Evolutionary conservation across 2,329 filamentous ascomycete genomes (phyloP).

Genomic region (Neospermospora avenae): DNA sequence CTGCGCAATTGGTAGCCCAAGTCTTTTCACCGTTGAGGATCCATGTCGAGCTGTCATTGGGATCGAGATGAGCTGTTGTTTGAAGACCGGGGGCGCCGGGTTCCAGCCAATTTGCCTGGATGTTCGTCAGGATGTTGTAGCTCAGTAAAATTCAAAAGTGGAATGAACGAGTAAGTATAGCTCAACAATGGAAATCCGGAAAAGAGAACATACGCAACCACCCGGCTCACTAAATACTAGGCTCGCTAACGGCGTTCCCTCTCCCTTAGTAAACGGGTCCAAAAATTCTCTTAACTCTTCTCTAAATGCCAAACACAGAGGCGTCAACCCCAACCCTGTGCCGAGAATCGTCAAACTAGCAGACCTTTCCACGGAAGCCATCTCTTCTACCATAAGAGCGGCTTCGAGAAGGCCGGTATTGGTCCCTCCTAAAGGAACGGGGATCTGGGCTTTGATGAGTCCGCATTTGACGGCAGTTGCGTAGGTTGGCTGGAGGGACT

Average conservation of each 20-base stretch:
- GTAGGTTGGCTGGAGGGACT: slow-evolving; percentile 45
- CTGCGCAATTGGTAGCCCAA: slow-evolving; percentile 51
- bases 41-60: slow-evolving; percentile 40
- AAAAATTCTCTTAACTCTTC: slow-evolving; percentile 42
- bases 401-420: slow-evolving; percentile 44
- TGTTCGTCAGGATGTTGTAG: neutral
- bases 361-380: slow-evolving; percentile 48
- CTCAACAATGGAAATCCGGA: neutral
- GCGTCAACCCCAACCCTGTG: slow-evolving; percentile 49
- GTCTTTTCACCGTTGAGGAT: slow-evolving; percentile 51
- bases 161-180: neutral
- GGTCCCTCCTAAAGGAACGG: slow-evolving; percentile 42
- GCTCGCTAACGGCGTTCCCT: slow-evolving; percentile 46
- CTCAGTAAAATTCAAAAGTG: neutral
- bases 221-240: slow-evolving; percentile 50
- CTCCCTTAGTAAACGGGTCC: slow-evolving; percentile 42
- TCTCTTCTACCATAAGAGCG: slow-evolving; percentile 49
- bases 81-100: slow-evolving; percentile 44
- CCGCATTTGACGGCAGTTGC: slow-evolving; percentile 40
- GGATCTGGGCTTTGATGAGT: slow-evolving; percentile 46
- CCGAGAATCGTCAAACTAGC: slow-evolving; percentile 48
- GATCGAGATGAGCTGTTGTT: slow-evolving; percentile 45
- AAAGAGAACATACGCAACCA: slow-evolving; percentile 35
- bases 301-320: slow-evolving; percentile 44
- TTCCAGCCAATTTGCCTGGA: slow-evolving; percentile 45